Evolutionary conservation across 345 rosid species (phyloP).

Genomic region (Eucalyptus erythrocorys): DNA sequence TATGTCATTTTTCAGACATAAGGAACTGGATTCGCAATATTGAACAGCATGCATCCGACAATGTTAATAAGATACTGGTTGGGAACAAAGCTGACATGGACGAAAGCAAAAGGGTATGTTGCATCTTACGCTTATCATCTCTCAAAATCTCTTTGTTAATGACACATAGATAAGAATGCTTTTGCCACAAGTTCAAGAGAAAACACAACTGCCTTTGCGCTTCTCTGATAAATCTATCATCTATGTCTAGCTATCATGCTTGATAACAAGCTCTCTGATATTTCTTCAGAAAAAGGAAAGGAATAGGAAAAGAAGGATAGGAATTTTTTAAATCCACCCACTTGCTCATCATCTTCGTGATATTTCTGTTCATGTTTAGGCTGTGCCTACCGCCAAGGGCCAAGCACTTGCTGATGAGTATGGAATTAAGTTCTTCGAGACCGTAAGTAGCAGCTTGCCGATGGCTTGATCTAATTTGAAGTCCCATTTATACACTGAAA

Average conservation of each 20-base stretch:
- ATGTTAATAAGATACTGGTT: constrained; percentile 91
- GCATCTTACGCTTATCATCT: not conserved
- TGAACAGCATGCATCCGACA: constrained; percentile 98
- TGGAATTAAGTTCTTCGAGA: constrained; percentile 95
- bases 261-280: not conserved
- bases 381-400: constrained; percentile 92
- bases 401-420: constrained; percentile 99
- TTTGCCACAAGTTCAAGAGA: not conserved
- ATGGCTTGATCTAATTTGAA: not conserved
- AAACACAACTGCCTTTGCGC: not conserved
- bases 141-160: not conserved
- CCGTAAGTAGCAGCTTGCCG: constrained; percentile 33
- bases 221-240: not conserved
- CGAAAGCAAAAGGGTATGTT: constrained; percentile 89
- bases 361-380: constrained; percentile 27
- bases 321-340: not conserved
- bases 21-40: constrained; percentile 99
- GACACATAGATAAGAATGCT: not conserved
- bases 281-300: not conserved
- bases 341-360: not conserved
- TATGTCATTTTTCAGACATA: constrained; percentile 52
- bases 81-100: constrained; percentile 99
- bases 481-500: not conserved
- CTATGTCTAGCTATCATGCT: not conserved
- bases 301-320: not conserved